A percentile compares a stretch with the other conserved stretches of the same genome.
phyloP scores from a whole-genome alignment of 2,329 filamentous ascomycete species.

The Xylaria sp. region DNA sequence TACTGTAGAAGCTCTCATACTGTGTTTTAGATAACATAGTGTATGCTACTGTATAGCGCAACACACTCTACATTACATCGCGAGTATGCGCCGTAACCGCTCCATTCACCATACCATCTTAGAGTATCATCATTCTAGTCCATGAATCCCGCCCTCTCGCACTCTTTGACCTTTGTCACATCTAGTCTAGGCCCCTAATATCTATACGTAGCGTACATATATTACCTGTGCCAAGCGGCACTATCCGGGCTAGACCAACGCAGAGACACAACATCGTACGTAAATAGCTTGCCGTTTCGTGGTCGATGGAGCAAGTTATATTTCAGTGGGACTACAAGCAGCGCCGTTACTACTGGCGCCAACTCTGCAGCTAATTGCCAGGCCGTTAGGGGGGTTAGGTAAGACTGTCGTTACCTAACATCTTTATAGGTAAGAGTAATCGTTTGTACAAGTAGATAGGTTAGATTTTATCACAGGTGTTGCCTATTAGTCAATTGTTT shows the following conservation, averaged over 20 bases:
- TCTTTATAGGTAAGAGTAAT: neutral
- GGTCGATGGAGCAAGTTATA: neutral
- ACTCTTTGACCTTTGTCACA: neutral
- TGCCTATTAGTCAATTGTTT: neutral
- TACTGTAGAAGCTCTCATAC: neutral
- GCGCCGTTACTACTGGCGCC: neutral
- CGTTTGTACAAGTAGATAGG: neutral
- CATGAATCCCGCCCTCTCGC: constrained; percentile 1
- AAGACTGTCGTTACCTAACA: neutral
- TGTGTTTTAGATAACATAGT: constrained; percentile 5
- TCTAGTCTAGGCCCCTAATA: constrained; percentile 6
- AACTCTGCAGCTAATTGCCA: neutral
- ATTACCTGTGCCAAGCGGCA: constrained; percentile 11
- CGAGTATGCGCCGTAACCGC: constrained; percentile 16
- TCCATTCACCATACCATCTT: constrained; percentile 7
- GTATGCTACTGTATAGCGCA: neutral
- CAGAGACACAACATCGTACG: neutral
- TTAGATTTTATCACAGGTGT: neutral
- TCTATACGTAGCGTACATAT: constrained; percentile 3
- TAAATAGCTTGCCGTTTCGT: neutral
- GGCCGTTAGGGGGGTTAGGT: neutral
- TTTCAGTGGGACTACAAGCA: neutral
- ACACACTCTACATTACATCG: neutral
- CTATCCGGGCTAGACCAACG: neutral
- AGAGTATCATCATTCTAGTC: constrained; percentile 13